Base-by-base conservation (phyloP, 164 flowering plant species). In the Stephania cephalantha region DNA sequence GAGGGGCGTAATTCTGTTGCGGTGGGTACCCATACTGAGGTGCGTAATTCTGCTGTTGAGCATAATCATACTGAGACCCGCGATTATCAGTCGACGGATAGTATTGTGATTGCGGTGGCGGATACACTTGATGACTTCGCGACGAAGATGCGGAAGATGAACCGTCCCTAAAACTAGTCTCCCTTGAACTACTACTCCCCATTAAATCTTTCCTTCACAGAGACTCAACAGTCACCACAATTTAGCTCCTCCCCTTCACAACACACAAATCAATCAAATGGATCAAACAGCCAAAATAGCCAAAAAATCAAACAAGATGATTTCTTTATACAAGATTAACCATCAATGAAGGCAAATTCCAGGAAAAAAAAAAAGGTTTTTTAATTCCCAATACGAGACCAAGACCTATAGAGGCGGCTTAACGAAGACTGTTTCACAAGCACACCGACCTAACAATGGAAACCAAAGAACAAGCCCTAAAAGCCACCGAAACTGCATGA, bases 101-200 rank as follows among this genome's bases (percentile, higher is more conserved):
- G 81, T 83, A 82, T 5, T 86, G 66, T 50, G 85, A 53, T 65
- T 79, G 86, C 3, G 77, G 80, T 1, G 77, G 80, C 2, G 77
- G 80, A 82, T 85, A 82, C 50, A 72, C 76, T 3, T 78, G 74
- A 70, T 78, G 71, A 76, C 69, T 64, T 50, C 83, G 5, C 12
- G 42, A 74, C 65, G 74, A 66, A 58, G 69, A 64, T 44, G 88
- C 83, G 22, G 82, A 46, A 4, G 73, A 77, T 9, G 73, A 80
- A 70, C 79, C 48, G 9, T 79, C 76, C 46, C 81, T 81, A 12
- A 79, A 69, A 74, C 73, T 78, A 22, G 64, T 46, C 10, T 75
- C 79, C 74, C 79, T 88, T 18, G 92, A 87, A 79, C 20, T 73
- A 71, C 52, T 82, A 7, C 82, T 86, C 53, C 91, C 91, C 91